Base-by-base conservation (phyloP, 768 basidiomycete species). In the Mycena latifolia region DNA sequence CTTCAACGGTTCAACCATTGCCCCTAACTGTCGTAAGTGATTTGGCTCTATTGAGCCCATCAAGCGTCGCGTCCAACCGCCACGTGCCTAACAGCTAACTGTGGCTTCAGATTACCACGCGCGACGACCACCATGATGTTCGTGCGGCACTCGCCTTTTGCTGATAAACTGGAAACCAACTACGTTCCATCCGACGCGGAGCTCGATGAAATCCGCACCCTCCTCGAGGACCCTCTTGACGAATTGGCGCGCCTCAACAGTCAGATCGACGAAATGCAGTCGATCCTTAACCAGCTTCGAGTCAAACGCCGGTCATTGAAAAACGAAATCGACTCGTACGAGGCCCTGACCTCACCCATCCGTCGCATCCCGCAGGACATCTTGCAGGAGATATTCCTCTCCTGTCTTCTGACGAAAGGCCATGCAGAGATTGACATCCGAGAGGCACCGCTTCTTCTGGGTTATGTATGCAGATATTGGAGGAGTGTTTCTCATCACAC, bases 311-410 rank as follows among this genome's bases (percentile, higher is more conserved):
- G 7, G 43, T 6, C 20, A n/a, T 33, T 60, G 22, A 37, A 39
- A 8, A 10, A 18, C 5, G 50, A 47, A 8, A 58, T 65, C 20
- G 43, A n/a, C 6, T 7, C 46, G 0, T 14, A 55, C 45, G 46
- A 45, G 20, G 37, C 59, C 0, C 55, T 67, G 20, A 18, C 56
- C 20, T 54, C 66, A 18, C 61, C 55, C 25, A 45, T 67, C 5
- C 66, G 66, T 0, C 66, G 58, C 14, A 10, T 62, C 37, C 54
- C 65, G 3, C 12, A 25, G 18, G 46, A 67, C 11, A 45, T 67
- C 6, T 24, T 67, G 15, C 39, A 57, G 28, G 55, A 62, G 27
- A 67, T 67, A 27, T 67, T 67, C 39, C 17, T 51, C n/a, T 37
- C 29, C 11, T 63, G 53, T 24, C 41, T 56, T 14, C 61, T 54